These are phyloP conservation scores for Hemisphaericaspora lyxosophila DNA, from an alignment of 1,139 yeast species.

Conservation along the genomic window DNA sequence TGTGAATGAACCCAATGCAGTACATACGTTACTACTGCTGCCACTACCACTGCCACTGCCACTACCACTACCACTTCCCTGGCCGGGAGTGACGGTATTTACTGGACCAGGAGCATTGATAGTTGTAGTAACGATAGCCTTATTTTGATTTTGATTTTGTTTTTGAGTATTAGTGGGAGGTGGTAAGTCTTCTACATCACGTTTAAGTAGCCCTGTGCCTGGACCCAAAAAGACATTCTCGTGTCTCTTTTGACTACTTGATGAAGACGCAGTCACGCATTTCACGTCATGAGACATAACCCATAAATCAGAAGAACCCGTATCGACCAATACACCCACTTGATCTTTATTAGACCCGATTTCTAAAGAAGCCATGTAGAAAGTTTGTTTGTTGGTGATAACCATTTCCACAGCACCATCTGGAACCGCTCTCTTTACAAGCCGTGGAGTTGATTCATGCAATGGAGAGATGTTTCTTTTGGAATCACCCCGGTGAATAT, in stretches of 20 bases:
- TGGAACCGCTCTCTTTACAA: slow-evolving; percentile 33
- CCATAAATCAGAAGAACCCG: slow-evolving; percentile 52
- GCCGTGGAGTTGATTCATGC: slow-evolving; percentile 11
- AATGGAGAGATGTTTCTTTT: slow-evolving; percentile 18
- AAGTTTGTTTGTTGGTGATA: slow-evolving; percentile 44
- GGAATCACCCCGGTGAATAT: slow-evolving; percentile 27
- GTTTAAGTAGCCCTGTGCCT: slow-evolving; percentile 3
- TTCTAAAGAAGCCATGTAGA: slow-evolving; percentile 45
- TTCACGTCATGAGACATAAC: slow-evolving; percentile 35
- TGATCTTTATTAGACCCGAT: slow-evolving; percentile 35
- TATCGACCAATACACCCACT: slow-evolving; percentile 40
- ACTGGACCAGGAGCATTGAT: background rate
- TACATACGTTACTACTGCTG: slow-evolving; percentile 27
- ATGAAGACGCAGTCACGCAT: slow-evolving; percentile 18
- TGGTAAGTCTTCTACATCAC: background rate
- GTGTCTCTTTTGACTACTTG: slow-evolving; percentile 3
- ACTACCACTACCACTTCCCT: slow-evolving; percentile 15
- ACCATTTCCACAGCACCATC: slow-evolving; percentile 39
- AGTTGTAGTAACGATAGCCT: background rate
- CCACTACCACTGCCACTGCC: slow-evolving; percentile 14
- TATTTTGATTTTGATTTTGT: background rate
- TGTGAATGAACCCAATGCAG: slow-evolving; percentile 40
- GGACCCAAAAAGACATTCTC: background rate
- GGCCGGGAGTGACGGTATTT: background rate
- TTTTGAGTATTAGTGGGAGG: slow-evolving; percentile 5